Percentiles rank a stretch among this genome's conserved stretches.
Evolutionary conservation across 2,329 filamentous ascomycete species (phyloP).

Genomic region (Ophiobolus disseminans): DNA sequence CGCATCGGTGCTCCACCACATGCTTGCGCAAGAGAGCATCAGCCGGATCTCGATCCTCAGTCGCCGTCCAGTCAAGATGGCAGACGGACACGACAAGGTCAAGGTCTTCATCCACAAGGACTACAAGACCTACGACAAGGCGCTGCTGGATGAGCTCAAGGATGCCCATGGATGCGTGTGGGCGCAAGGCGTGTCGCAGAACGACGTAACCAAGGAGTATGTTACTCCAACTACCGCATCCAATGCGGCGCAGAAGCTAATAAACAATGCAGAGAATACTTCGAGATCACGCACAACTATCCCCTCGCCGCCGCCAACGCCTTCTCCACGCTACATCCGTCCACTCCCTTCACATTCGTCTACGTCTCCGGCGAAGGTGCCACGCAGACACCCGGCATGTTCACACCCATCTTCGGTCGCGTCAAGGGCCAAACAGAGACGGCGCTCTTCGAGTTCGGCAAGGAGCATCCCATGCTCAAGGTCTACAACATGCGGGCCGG

Average conservation of each 20-base stretch:
- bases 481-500: constrained; percentile 66
- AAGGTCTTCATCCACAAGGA: constrained; percentile 73
- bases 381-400: constrained; percentile 62
- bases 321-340: constrained; percentile 59
- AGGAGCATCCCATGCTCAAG: constrained; percentile 56
- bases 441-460: constrained; percentile 61
- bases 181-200: constrained; percentile 73
- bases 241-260: neutral
- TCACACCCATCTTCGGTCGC: constrained; percentile 65
- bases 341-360: constrained; percentile 70
- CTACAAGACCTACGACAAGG: constrained; percentile 66
- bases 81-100: constrained; percentile 65
- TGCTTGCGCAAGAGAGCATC: constrained; percentile 55
- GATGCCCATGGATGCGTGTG: constrained; percentile 75
- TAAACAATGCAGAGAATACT: constrained; percentile 60
- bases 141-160: constrained; percentile 65
- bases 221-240: constrained; percentile 22
- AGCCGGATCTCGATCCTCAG: constrained; percentile 73
- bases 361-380: constrained; percentile 72
- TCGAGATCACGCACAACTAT: constrained; percentile 72
- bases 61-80: constrained; percentile 69
- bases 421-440: constrained; percentile 73
- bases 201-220: constrained; percentile 65
- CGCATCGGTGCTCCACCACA: constrained; percentile 47
- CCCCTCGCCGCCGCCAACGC: constrained; percentile 68